Conservation (phyloP, 176 grass and related monocot genomes). For the Guadua angustifolia region DNA sequence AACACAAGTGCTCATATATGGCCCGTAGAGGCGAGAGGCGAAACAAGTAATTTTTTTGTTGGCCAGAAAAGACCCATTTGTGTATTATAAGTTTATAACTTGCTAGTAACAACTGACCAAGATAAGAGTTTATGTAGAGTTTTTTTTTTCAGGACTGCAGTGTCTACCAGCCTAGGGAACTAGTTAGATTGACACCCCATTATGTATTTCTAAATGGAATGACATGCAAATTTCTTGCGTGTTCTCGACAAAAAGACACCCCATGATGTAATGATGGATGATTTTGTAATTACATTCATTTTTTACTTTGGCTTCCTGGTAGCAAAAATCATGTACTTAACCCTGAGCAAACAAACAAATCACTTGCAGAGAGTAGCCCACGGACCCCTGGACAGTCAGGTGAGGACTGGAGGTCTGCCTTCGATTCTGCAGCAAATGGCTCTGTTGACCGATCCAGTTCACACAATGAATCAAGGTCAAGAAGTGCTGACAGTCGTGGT, state of each 20-base stretch:
- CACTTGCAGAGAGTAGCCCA: conserved; percentile 69
- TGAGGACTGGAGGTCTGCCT: conserved; percentile 96
- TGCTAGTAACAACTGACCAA: background rate
- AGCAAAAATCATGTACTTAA: conserved; percentile 24
- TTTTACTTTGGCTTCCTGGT: conserved; percentile 29
- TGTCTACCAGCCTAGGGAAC: background rate
- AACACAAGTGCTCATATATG: background rate
- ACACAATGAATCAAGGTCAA: conserved; percentile 72
- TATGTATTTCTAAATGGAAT: background rate
- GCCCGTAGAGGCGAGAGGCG: background rate
- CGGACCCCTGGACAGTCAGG: conserved; percentile 56
- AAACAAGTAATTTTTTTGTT: background rate
- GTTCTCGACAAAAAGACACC: too few relatives aligned
- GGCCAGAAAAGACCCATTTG: background rate
- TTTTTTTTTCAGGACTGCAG: conserved; percentile 4
- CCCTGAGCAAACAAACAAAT: conserved; percentile 30
- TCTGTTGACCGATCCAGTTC: conserved; percentile 53
- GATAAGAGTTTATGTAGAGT: conserved; percentile 5
- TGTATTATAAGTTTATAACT: background rate
- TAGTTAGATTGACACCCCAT: background rate
- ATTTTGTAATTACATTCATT: conserved; percentile 35
- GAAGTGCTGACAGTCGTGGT: conserved; percentile 69
- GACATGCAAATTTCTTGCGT: too few relatives aligned
- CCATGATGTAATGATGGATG: conserved; percentile 7
- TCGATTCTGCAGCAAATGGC: conserved; percentile 70